These are phyloP conservation scores for Chytriomyces sp. DNA, from an alignment of 192 early-diverging fungal species.

Conservation along the genomic window DNA sequence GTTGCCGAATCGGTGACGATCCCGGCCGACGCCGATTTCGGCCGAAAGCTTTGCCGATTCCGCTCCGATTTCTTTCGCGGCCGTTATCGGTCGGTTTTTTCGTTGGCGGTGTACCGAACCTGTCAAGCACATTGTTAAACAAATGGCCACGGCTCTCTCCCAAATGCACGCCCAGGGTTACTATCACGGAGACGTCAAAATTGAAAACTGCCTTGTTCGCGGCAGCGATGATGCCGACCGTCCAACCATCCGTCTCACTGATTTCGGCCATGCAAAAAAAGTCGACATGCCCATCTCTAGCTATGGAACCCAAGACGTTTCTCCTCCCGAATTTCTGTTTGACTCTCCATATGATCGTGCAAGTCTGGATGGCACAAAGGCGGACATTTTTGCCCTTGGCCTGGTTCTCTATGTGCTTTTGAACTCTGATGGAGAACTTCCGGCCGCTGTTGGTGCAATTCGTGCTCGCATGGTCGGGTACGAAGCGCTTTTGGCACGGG, in stretches of 20 bases:
- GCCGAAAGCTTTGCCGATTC: no score
- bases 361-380: slow-evolving; percentile 6
- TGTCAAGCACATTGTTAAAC: slow-evolving; percentile 45
- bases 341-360: slow-evolving; percentile 6
- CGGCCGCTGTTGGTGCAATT: slow-evolving; percentile 5
- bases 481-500: not conserved
- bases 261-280: slow-evolving; percentile 16
- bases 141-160: slow-evolving; percentile 45
- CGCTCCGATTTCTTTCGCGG: no score
- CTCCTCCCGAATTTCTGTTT: slow-evolving; percentile 26
- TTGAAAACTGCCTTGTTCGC: slow-evolving; percentile 79
- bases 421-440: slow-evolving; percentile 20
- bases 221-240: slow-evolving; percentile 29
- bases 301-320: slow-evolving; percentile 31
- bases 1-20: no score
- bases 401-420: slow-evolving; percentile 24
- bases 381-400: slow-evolving; percentile 37
- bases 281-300: not conserved
- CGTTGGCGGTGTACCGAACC: no score
- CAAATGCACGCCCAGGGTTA: slow-evolving; percentile 53
- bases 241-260: slow-evolving; percentile 23
- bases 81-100: no score
- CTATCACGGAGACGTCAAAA: slow-evolving; percentile 75
- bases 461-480: slow-evolving; percentile 2
- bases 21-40: no score